Evolutionary conservation across 2,329 filamentous ascomycete species (phyloP).

Genomic region (Leptosphaerulina australis): DNA sequence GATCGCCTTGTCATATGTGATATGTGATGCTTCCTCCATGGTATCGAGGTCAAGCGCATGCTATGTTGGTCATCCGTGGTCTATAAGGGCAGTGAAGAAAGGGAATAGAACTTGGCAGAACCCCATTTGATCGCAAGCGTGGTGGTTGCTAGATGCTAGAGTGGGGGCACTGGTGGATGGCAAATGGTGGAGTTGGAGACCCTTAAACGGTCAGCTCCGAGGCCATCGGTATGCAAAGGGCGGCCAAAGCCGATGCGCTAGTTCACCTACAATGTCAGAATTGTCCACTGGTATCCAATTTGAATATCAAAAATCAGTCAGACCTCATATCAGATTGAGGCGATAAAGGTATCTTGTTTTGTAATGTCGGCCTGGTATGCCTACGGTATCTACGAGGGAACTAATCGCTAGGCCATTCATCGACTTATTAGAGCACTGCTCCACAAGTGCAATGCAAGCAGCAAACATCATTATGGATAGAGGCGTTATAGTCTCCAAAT

Average conservation of each 20-base stretch:
- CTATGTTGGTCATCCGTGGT: conserved; percentile 29
- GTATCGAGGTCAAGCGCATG: conserved; percentile 4
- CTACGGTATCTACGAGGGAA: too few species aligned
- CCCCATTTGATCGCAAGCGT: conserved; percentile 37
- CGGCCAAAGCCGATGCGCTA: conserved; percentile 19
- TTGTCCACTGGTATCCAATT: too few species aligned
- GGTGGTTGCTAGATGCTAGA: conserved; percentile 38
- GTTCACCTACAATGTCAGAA: not conserved
- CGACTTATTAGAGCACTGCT: too few species aligned
- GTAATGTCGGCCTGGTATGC: too few species aligned
- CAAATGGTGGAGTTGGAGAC: conserved; percentile 34
- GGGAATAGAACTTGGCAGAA: conserved; percentile 11
- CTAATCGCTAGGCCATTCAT: too few species aligned
- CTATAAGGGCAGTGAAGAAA: conserved; percentile 22
- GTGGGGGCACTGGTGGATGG: conserved; percentile 40
- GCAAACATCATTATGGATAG: too few species aligned
- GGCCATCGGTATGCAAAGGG: not conserved
- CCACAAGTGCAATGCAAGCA: too few species aligned
- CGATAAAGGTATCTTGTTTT: too few species aligned
- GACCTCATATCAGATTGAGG: too few species aligned
- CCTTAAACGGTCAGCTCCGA: conserved; percentile 18
- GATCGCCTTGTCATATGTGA: conserved; percentile 63
- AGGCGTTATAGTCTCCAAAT: too few species aligned
- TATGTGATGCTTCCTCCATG: conserved; percentile 37
- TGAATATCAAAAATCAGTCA: too few species aligned